phyloP scores from a whole-genome alignment of 352 stramenopile genomes.

The Plasmopara muralis region DNA sequence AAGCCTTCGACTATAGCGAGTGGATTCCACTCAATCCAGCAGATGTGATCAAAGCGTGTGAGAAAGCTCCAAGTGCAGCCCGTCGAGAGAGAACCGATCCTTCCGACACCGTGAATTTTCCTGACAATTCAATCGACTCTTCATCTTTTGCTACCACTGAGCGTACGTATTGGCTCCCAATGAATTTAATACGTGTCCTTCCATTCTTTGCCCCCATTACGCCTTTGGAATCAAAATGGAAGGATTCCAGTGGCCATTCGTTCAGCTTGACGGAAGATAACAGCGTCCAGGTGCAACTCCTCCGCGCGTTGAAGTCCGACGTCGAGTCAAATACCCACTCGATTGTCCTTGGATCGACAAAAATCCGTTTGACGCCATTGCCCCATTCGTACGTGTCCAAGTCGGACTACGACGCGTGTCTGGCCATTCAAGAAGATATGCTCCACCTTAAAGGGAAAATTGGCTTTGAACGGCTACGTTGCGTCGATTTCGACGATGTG shows the following conservation, averaged over 20 bases:
- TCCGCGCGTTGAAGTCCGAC: too few species aligned
- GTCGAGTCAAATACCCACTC: conserved; percentile 37
- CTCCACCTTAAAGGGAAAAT: conserved; percentile 85
- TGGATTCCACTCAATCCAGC: conserved; percentile 60
- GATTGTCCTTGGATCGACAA: conserved; percentile 58
- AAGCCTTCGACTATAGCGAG: conserved; percentile 63
- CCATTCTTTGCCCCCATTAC: conserved; percentile 73
- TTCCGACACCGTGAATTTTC: conserved; percentile 23
- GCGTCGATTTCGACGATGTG: conserved; percentile 64
- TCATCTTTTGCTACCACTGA: too few species aligned
- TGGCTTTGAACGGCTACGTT: conserved; percentile 64
- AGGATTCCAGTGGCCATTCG: conserved; percentile 64
- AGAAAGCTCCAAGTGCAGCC: conserved; percentile 36
- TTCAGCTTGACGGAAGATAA: conserved; percentile 64
- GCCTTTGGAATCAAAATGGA: conserved; percentile 62
- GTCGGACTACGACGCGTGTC: conserved; percentile 79
- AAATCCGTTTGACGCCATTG: conserved; percentile 75
- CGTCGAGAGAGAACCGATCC: conserved; percentile 24
- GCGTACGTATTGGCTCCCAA: conserved; percentile 34
- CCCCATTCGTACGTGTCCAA: conserved; percentile 80
- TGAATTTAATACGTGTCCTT: conserved; percentile 70
- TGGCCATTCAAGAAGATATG: conserved; percentile 70
- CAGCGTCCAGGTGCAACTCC: conserved; percentile 69
- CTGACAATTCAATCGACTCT: conserved; percentile 10
- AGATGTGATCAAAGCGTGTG: conserved; percentile 46